Base-by-base conservation (phyloP, 345 rosid genomes). In the Tarenaya hassleriana region DNA sequence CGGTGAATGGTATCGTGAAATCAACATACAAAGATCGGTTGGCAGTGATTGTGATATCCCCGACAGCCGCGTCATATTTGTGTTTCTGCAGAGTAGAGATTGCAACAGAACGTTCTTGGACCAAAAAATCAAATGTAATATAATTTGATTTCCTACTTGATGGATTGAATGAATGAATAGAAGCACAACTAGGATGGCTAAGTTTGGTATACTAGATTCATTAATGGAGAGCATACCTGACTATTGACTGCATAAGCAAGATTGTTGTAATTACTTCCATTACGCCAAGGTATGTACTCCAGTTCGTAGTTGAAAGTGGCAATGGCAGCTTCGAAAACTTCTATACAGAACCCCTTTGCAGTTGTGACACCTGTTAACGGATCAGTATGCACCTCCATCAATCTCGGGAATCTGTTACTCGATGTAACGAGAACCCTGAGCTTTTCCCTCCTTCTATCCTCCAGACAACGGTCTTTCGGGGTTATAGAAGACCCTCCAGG, bases 1-100 rank as follows among this genome's bases (percentile, higher is more conserved):
- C 79, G 0, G 78, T 34, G 58, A 49, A 80, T 19, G 91, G 73
- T 19, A 75, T 14, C 0, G 79, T 80, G 17, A 74, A 80, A 50
- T 75, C 80, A 4, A 72, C 84, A 24, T 50, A 71, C 1, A 0
- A 8, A 0, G 74, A 69, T 16, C 82, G 62, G 35, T 37, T 50
- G 0, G 70, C 61, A 16, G 61, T 59, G 40, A 77, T 77, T 27
- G 80, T 70, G 51, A 52, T 68, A 41, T 74, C 82, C 34, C 81
- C 84, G 15, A 78, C 73, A 0, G 58, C 82, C 1, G 51, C 73
- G 52, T 77, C 84, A 21, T 45, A 71, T 7, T 60, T 61, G 66
- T 77, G 65, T 54, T 48, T 55, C 65, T 60, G 47, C 3, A 10
- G 14, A 24, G 29, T 24, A 24, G 5, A 24, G 2, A 15, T 29